A percentile compares a stretch with the other conserved stretches of the same genome.
phyloP scores from a whole-genome alignment of 1,139 yeast species.

The Suhomyces choctaworum region DNA sequence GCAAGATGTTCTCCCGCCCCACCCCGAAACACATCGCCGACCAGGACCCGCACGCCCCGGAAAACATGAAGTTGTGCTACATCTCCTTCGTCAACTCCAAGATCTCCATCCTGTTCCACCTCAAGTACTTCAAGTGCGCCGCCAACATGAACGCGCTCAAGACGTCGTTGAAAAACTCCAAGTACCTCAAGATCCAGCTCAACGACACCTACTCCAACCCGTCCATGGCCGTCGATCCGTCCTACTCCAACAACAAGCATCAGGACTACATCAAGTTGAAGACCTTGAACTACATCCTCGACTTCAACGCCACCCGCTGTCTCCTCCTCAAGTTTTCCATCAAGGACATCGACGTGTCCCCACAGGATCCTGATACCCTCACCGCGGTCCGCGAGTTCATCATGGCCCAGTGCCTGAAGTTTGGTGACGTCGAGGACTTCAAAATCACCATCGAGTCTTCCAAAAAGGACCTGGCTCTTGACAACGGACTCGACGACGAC shows the following conservation, averaged over 20 bases:
- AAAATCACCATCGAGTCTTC: constrained; percentile 11
- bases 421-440: constrained; percentile 41
- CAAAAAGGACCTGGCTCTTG: not conserved
- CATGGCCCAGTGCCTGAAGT: constrained; percentile 26
- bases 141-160: constrained; percentile 30
- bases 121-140: constrained; percentile 33
- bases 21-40: constrained; percentile 29
- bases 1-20: constrained; percentile 36
- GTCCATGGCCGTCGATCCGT: constrained; percentile 2
- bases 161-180: constrained; percentile 29
- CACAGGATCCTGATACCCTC: constrained; percentile 5
- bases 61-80: constrained; percentile 31
- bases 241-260: constrained; percentile 13
- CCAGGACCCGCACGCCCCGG: constrained; percentile 15
- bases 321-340: constrained; percentile 23
- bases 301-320: constrained; percentile 42
- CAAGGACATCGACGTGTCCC: constrained; percentile 4
- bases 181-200: constrained; percentile 32
- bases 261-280: constrained; percentile 45
- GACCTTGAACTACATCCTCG: constrained; percentile 44
- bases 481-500: not conserved
- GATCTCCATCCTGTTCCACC: constrained; percentile 35
- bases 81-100: constrained; percentile 44
- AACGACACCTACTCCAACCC: constrained; percentile 24
- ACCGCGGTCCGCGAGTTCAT: constrained; percentile 19